phyloP scores from a whole-genome alignment of 345 rosid species.

The Punica granatum region DNA sequence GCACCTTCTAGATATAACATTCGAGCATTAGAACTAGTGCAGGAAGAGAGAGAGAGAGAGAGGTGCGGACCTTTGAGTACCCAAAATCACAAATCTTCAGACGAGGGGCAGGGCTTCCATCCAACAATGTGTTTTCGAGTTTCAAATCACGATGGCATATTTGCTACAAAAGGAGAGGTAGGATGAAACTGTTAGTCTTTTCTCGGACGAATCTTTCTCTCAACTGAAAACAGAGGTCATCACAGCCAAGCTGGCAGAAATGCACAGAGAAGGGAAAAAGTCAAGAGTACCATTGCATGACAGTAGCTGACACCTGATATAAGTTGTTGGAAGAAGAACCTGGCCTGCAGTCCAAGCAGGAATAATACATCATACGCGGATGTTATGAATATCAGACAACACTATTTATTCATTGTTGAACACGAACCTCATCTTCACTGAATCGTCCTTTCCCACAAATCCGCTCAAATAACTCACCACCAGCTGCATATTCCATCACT shows the following conservation, averaged over 20 bases:
- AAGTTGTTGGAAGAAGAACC: conserved; percentile 79
- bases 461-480: conserved; percentile 80
- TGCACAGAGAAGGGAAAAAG: not conserved
- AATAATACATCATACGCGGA: not conserved
- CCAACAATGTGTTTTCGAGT: conserved; percentile 88
- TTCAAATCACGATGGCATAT: conserved; percentile 96
- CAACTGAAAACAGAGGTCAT: not conserved
- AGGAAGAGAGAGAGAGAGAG: conserved; percentile 4
- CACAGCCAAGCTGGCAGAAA: not conserved
- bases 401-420: not conserved
- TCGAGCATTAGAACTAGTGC: not conserved
- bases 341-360: conserved; percentile 45
- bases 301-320: conserved; percentile 74
- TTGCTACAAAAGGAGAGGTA: conserved; percentile 39
- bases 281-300: conserved; percentile 52
- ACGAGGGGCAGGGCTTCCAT: conserved; percentile 95
- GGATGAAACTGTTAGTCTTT: not conserved
- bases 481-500: conserved; percentile 84
- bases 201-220: not conserved
- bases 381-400: not conserved
- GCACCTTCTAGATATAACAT: not conserved
- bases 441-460: conserved; percentile 77
- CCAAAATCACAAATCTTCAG: conserved; percentile 99
- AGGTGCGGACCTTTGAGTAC: conserved; percentile 75
- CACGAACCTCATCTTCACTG: conserved; percentile 68